Percentiles rank a stretch among this genome's conserved stretches.
Evolutionary conservation across 352 stramenopile species (phyloP).

Genomic region (Elongisporangium prolatum): DNA sequence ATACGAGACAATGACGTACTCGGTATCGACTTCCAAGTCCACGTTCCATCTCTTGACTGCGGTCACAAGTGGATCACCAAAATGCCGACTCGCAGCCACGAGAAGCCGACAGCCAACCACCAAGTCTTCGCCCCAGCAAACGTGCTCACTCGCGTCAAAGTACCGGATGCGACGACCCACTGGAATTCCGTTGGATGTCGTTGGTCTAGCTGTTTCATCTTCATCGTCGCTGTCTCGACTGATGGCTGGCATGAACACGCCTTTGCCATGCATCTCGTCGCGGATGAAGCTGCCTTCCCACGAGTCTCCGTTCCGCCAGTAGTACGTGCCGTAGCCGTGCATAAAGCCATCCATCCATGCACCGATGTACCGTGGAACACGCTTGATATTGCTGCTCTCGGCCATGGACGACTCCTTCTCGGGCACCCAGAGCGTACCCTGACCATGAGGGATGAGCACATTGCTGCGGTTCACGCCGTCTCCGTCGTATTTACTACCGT

Average conservation of each 20-base stretch:
- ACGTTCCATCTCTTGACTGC: constrained; percentile 31
- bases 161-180: constrained; percentile 35
- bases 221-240: constrained; percentile 9
- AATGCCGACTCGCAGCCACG: constrained; percentile 39
- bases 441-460: constrained; percentile 46
- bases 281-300: constrained; percentile 58
- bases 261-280: constrained; percentile 59
- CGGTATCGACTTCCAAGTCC: constrained; percentile 37
- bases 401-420: constrained; percentile 19
- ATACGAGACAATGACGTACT: constrained; percentile 43
- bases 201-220: constrained; percentile 7
- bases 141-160: constrained; percentile 51
- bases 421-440: constrained; percentile 55
- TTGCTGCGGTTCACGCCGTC: constrained; percentile 34
- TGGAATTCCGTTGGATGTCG: background rate
- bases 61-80: constrained; percentile 27
- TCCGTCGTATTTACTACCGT: constrained; percentile 69
- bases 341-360: constrained; percentile 55
- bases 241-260: constrained; percentile 28
- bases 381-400: constrained; percentile 35
- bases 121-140: constrained; percentile 70
- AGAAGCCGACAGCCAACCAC: constrained; percentile 36
- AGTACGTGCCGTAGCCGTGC: constrained; percentile 52
- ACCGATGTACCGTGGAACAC: constrained; percentile 38
- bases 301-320: constrained; percentile 46